These are phyloP conservation scores for Chalciporus chontae DNA, from an alignment of 768 basidiomycete species.

Conservation along the genomic window DNA sequence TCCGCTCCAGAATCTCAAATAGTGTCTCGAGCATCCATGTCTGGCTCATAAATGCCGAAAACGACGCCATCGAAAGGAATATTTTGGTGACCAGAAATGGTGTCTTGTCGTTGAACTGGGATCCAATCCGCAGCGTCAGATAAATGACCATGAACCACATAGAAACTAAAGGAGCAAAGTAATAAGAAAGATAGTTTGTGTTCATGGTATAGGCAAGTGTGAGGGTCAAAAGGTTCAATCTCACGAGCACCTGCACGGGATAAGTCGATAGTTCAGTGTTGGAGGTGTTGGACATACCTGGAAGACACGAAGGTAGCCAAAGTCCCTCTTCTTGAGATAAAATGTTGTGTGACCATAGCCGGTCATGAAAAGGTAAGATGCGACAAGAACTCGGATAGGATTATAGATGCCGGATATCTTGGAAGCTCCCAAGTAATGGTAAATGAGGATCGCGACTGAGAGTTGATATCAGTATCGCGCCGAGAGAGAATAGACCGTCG, in stretches of 20 bases:
- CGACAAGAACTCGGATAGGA: slow-evolving; percentile 82
- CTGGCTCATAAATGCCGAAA: slow-evolving; percentile 65
- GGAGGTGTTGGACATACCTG: slow-evolving; percentile 44
- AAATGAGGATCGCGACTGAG: slow-evolving; percentile 83
- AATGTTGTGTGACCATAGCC: slow-evolving; percentile 89
- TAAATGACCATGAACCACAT: slow-evolving; percentile 90
- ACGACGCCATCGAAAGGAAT: slow-evolving; percentile 53
- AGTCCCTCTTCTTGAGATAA: slow-evolving; percentile 89
- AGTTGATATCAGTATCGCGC: slow-evolving; percentile 1
- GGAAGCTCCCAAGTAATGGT: slow-evolving; percentile 89
- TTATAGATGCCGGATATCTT: slow-evolving; percentile 93
- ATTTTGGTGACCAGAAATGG: slow-evolving; percentile 71
- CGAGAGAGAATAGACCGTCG: slow-evolving; percentile 22
- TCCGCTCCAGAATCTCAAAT: slow-evolving; percentile 59
- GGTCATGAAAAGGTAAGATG: slow-evolving; percentile 89
- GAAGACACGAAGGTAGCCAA: slow-evolving; percentile 71
- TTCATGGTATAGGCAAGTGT: slow-evolving; percentile 87
- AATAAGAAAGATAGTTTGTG: slow-evolving; percentile 88
- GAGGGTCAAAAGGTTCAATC: slow-evolving; percentile 81
- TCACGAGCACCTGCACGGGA: slow-evolving; percentile 58
- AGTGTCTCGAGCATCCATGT: slow-evolving; percentile 58
- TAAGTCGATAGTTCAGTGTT: background rate
- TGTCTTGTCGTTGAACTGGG: slow-evolving; percentile 68
- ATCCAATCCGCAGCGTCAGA: slow-evolving; percentile 67
- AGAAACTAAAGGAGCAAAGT: slow-evolving; percentile 86